Percentiles rank a stretch among this genome's conserved stretches.
Evolutionary conservation across 192 early-diverging fungal species (phyloP).

Genomic region (Physocladia obscura): DNA sequence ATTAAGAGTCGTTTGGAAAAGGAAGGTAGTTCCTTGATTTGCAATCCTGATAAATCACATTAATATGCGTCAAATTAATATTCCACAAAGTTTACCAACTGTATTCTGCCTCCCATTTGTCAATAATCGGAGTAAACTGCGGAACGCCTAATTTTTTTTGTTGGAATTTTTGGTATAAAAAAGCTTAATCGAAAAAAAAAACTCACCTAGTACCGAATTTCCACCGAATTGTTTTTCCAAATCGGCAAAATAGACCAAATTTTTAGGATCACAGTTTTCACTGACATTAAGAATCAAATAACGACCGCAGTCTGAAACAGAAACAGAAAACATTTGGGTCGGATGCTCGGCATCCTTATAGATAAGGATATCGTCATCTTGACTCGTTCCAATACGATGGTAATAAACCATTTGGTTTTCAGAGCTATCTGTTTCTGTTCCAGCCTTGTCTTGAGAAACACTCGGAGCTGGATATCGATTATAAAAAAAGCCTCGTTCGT

Average conservation of each 20-base stretch:
- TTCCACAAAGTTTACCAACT: not conserved
- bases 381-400: constrained; percentile 52
- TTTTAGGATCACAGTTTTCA: constrained; percentile 47
- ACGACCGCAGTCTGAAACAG: constrained; percentile 19
- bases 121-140: constrained; percentile 35
- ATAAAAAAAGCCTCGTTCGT: constrained; percentile 75
- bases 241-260: constrained; percentile 44
- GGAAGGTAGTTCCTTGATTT: constrained; percentile 61
- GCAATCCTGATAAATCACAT: constrained; percentile 29
- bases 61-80: not conserved
- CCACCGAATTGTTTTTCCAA: constrained; percentile 38
- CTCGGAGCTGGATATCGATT: constrained; percentile 47
- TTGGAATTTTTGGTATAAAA: not conserved
- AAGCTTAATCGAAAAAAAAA: not conserved
- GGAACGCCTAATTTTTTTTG: constrained; percentile 13
- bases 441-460: constrained; percentile 38
- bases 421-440: constrained; percentile 60
- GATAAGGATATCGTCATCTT: constrained; percentile 51
- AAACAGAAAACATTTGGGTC: not conserved
- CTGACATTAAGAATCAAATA: constrained; percentile 55
- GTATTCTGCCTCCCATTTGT: constrained; percentile 55
- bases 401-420: constrained; percentile 43
- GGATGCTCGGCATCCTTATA: constrained; percentile 27
- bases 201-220: constrained; percentile 5
- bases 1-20: constrained; percentile 59